Evolutionary conservation across 768 basidiomycete genomes (phyloP).

Genomic region (Lactarius trivialis): DNA sequence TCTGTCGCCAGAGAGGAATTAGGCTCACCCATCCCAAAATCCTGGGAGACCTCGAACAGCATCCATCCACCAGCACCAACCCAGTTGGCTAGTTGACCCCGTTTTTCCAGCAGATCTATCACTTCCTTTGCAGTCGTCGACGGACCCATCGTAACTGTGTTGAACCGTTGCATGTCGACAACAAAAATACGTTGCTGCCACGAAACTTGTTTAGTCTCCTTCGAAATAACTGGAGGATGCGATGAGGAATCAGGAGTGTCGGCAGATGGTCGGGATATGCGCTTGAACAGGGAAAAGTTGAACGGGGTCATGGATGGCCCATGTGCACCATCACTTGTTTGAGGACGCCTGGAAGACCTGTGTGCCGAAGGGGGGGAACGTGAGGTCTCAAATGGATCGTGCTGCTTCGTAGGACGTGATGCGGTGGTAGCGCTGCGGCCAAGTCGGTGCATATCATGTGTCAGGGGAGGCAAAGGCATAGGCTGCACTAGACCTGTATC

Average conservation of each 20-base stretch:
- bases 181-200: constrained; percentile 72
- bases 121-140: constrained; percentile 70
- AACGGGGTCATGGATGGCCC: constrained; percentile 23
- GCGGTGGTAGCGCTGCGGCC: constrained; percentile 23
- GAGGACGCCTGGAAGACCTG: constrained; percentile 20
- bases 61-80: constrained; percentile 71
- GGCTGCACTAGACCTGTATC: constrained; percentile 27
- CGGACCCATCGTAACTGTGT: constrained; percentile 63
- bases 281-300: constrained; percentile 21
- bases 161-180: constrained; percentile 67
- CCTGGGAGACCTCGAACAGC: constrained; percentile 83
- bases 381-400: constrained; percentile 31
- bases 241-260: constrained; percentile 20
- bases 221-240: not conserved
- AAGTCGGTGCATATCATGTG: not conserved
- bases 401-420: constrained; percentile 28
- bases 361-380: not conserved
- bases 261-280: constrained; percentile 35
- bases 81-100: constrained; percentile 60
- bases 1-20: not conserved
- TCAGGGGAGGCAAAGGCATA: not conserved
- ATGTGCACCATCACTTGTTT: constrained; percentile 26
- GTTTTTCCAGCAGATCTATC: constrained; percentile 52
- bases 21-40: constrained; percentile 83
- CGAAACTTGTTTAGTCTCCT: constrained; percentile 23